Conservation (phyloP, 495 filamentous ascomycete genomes). For the Tuber melanosporum region DNA sequence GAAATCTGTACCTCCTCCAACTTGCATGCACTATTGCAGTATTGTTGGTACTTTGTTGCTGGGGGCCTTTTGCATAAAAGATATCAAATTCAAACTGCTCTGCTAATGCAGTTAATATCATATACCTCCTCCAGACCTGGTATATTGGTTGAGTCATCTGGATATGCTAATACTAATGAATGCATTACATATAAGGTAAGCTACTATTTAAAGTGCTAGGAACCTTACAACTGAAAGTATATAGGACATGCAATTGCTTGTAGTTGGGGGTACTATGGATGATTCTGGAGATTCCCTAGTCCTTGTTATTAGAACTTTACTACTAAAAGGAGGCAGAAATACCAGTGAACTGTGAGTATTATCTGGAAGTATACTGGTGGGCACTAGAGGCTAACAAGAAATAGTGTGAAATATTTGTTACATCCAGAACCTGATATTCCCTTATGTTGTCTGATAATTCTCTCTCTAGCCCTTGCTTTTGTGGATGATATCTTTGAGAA, state of each 20-base stretch:
- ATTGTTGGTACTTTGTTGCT: no score
- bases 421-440: neutral
- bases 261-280: neutral
- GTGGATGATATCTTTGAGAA: neutral
- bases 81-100: neutral
- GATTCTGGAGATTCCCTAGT: neutral
- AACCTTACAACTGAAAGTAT: neutral
- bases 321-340: neutral
- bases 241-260: neutral
- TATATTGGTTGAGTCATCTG: neutral
- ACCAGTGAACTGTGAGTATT: neutral
- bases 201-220: neutral
- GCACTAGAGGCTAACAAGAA: no score
- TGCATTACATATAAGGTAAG: neutral
- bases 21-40: no score
- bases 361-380: neutral
- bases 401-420: neutral
- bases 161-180: neutral
- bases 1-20: no score
- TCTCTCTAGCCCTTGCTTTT: neutral
- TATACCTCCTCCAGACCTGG: neutral
- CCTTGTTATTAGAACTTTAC: neutral
- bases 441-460: neutral
- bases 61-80: neutral
- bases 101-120: neutral